Conservation (phyloP, 2,329 filamentous ascomycete species). For the Neopestalotiopsis sp. region DNA sequence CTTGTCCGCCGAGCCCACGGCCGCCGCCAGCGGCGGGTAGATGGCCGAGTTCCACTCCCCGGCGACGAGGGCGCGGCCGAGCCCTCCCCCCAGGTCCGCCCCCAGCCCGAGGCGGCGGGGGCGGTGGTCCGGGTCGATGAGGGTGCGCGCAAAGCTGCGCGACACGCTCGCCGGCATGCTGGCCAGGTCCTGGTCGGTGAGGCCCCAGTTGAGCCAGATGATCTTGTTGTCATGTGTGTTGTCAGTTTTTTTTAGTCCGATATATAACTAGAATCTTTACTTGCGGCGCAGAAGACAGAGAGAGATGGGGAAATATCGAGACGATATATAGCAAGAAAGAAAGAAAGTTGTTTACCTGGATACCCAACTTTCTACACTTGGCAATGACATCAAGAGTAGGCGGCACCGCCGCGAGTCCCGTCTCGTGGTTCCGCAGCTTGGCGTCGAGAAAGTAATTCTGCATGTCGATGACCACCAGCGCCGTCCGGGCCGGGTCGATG, state of each 20-base stretch:
- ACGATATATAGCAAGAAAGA: too few relatives aligned
- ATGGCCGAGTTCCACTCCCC: conserved; percentile 62
- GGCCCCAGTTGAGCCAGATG: conserved; percentile 63
- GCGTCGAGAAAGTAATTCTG: conserved; percentile 57
- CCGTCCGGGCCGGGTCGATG: conserved; percentile 46
- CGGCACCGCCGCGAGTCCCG: conserved; percentile 45
- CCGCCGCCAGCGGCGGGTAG: conserved; percentile 48
- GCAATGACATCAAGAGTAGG: conserved; percentile 46
- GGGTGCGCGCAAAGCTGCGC: conserved; percentile 50
- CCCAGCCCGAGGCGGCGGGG: conserved; percentile 45
- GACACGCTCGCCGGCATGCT: conserved; percentile 54
- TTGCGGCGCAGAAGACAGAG: too few relatives aligned
- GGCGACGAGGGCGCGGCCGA: conserved; percentile 52
- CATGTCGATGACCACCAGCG: conserved; percentile 57
- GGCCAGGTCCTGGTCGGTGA: conserved; percentile 55
- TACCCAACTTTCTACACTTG: conserved; percentile 52
- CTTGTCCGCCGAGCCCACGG: conserved; percentile 48
- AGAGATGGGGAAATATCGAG: too few relatives aligned
- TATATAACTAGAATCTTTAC: too few relatives aligned
- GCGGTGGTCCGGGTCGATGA: conserved; percentile 29
- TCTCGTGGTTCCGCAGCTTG: conserved; percentile 44
- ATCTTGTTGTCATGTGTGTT: conserved; percentile 31
- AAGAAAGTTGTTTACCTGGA: conserved; percentile 40
- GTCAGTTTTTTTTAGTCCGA: neutral
- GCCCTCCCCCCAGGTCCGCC: conserved; percentile 47